These are phyloP conservation scores for Leccinum olivaceoglutinosum DNA, from an alignment of 1,284 basidiomycete species.

Conservation along the genomic window DNA sequence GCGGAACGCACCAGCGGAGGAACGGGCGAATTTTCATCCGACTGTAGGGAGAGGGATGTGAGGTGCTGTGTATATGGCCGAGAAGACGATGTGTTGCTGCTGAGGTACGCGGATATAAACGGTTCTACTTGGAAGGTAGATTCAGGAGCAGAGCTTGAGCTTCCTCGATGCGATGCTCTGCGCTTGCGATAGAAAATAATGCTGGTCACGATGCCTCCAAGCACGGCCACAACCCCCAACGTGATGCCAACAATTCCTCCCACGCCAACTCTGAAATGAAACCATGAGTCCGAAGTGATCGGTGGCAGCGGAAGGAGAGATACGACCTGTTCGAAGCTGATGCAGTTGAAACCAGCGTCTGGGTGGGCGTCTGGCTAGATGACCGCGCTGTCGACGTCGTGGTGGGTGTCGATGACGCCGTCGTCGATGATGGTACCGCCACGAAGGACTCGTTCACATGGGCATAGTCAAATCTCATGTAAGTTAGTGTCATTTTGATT, in stretches of 20 bases:
- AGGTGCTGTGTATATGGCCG: neutral
- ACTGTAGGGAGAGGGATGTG: neutral
- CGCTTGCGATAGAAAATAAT: constrained; percentile 10
- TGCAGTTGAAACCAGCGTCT: neutral
- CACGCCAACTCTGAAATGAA: constrained; percentile 9
- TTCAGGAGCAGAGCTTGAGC: neutral
- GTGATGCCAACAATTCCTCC: constrained; percentile 17
- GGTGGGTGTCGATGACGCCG: too few species aligned
- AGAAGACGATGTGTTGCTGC: neutral
- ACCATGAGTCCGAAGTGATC: constrained; percentile 6
- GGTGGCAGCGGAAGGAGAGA: neutral
- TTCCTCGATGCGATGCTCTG: neutral
- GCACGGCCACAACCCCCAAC: constrained; percentile 11
- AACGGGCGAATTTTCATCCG: neutral
- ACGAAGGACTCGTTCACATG: too few species aligned
- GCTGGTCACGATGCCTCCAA: constrained; percentile 2
- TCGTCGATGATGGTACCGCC: too few species aligned
- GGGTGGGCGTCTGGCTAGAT: constrained; percentile 9
- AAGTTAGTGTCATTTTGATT: too few species aligned
- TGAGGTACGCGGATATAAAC: too few species aligned
- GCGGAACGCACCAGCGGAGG: constrained; percentile 9
- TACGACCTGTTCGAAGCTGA: constrained; percentile 11
- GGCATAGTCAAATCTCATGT: too few species aligned
- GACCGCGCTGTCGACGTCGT: too few species aligned
- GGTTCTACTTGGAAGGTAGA: neutral